These are phyloP conservation scores for Spathaspora girioi DNA, from an alignment of 805 yeast species.

Conservation along the genomic window DNA sequence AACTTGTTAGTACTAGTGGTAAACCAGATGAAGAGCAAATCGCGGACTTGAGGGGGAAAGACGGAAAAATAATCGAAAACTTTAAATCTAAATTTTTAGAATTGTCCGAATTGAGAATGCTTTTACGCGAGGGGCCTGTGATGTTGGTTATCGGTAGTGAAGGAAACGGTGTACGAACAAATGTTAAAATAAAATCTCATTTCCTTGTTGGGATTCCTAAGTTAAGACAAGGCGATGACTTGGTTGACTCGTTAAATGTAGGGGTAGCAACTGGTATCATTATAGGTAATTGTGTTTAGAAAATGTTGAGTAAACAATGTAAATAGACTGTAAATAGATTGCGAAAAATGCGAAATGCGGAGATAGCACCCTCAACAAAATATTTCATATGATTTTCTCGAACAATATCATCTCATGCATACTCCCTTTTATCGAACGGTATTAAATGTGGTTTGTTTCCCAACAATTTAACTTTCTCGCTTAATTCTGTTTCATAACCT, in stretches of 20 bases:
- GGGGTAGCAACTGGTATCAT: constrained; percentile 84
- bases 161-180: constrained; percentile 75
- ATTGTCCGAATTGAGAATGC: constrained; percentile 38
- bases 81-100: constrained; percentile 34
- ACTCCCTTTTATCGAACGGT: not conserved
- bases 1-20: constrained; percentile 58
- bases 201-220: constrained; percentile 40
- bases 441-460: not conserved
- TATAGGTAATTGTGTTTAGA: constrained; percentile 19
- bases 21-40: constrained; percentile 20
- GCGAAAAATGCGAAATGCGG: not conserved
- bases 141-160: constrained; percentile 81
- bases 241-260: constrained; percentile 80
- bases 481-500: not conserved
- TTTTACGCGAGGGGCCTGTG: constrained; percentile 52
- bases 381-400: not conserved
- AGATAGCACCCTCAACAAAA: not conserved
- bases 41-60: constrained; percentile 18
- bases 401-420: not conserved
- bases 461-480: not conserved
- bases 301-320: not conserved
- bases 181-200: constrained; percentile 57
- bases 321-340: not conserved
- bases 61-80: constrained; percentile 22
- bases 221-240: constrained; percentile 21